These are phyloP conservation scores for Magnolia officinalis DNA, from an alignment of 164 flowering plant species.

Conservation along the genomic window DNA sequence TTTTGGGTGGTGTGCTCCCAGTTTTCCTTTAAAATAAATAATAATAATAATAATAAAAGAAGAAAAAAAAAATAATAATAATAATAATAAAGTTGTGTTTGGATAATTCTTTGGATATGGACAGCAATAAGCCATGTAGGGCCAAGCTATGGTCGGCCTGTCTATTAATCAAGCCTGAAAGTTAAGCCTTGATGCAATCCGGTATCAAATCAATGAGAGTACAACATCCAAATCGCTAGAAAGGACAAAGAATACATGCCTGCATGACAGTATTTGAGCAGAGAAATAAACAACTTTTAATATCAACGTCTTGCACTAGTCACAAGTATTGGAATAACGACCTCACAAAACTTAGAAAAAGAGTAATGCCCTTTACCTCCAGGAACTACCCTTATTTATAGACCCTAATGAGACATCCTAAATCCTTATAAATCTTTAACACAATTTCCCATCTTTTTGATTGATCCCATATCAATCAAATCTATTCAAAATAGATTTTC, in stretches of 20 bases:
- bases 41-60: too few species aligned
- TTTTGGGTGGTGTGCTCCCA: background rate
- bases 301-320: too few species aligned
- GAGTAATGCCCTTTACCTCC: too few species aligned
- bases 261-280: too few species aligned
- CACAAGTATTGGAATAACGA: too few species aligned
- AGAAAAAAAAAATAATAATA: too few species aligned
- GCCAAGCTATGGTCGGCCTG: background rate
- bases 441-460: background rate
- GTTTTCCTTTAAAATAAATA: too few species aligned
- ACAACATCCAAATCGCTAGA: background rate
- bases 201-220: background rate
- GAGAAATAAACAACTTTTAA: too few species aligned
- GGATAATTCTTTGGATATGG: background rate
- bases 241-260: background rate
- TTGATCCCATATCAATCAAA: background rate
- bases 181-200: background rate
- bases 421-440: background rate
- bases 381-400: too few species aligned
- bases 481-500: too few species aligned
- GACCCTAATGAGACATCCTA: too few species aligned
- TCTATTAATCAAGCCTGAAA: background rate
- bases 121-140: background rate
- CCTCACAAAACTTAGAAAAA: too few species aligned
- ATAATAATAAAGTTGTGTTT: background rate